phyloP scores from a whole-genome alignment of 108 stramenopile genomes.

The Stephanodiscus minutulus region DNA sequence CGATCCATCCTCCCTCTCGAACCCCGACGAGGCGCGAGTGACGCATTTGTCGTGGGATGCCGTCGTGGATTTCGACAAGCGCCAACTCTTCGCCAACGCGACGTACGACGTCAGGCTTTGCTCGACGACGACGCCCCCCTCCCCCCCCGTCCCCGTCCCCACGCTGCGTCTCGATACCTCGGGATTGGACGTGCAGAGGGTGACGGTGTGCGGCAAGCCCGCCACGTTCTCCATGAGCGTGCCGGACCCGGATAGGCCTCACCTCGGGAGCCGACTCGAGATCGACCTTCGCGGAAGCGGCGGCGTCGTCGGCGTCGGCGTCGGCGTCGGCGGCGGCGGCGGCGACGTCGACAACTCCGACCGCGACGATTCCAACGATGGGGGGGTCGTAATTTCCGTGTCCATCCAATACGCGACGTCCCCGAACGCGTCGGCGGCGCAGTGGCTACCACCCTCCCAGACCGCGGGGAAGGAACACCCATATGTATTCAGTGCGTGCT shows the following conservation, averaged over 20 bases:
- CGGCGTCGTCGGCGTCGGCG: too few relatives aligned
- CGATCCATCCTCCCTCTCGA: conserved; percentile 65
- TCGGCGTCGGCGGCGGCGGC: neutral
- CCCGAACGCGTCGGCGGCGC: conserved; percentile 71
- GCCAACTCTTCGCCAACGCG: conserved; percentile 58
- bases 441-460: conserved; percentile 94
- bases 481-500: conserved; percentile 83
- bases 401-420: conserved; percentile 83
- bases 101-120: conserved; percentile 59
- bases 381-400: conserved; percentile 35
- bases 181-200: conserved; percentile 56
- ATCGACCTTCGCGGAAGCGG: conserved; percentile 39
- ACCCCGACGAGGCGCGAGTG: conserved; percentile 59
- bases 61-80: conserved; percentile 63
- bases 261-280: conserved; percentile 62
- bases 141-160: too few relatives aligned
- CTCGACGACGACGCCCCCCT: conserved; percentile 8
- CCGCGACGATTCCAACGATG: neutral
- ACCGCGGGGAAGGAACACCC: conserved; percentile 92
- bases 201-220: conserved; percentile 43
- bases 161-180: conserved; percentile 64
- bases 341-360: too few relatives aligned
- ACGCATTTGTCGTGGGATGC: conserved; percentile 71
- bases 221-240: conserved; percentile 49
- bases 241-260: conserved; percentile 34